Evolutionary conservation across 1,139 yeast species (phyloP).

Genomic region (Sugiyamaella neomexicana): DNA sequence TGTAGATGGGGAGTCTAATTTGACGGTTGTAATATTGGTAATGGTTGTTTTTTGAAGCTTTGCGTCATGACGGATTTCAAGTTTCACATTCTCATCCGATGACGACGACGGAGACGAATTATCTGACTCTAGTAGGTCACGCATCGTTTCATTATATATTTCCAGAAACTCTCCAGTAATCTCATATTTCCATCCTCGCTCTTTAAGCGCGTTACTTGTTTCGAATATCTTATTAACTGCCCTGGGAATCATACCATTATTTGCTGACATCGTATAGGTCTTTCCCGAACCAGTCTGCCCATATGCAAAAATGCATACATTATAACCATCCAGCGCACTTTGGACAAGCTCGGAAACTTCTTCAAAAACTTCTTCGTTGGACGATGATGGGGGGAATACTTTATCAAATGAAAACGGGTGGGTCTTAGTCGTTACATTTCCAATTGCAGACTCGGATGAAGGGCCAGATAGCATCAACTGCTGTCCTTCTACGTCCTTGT

Average conservation of each 20-base stretch:
- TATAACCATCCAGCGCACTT: constrained; percentile 85
- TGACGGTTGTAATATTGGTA: constrained; percentile 57
- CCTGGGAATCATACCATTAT: constrained; percentile 79
- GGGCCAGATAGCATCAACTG: constrained; percentile 32
- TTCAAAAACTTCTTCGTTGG: constrained; percentile 68
- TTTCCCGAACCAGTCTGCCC: constrained; percentile 99
- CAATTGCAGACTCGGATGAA: constrained; percentile 32
- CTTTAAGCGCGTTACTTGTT: constrained; percentile 35
- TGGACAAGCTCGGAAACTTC: constrained; percentile 88
- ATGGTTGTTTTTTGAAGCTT: constrained; percentile 53
- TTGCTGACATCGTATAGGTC: constrained; percentile 79
- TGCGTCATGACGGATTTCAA: constrained; percentile 76
- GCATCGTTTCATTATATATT: constrained; percentile 79
- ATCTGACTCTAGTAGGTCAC: constrained; percentile 59
- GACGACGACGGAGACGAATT: neutral
- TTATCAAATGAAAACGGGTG: constrained; percentile 74
- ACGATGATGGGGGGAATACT: constrained; percentile 57
- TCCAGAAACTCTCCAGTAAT: constrained; percentile 81
- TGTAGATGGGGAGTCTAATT: constrained; percentile 50
- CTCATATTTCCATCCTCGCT: constrained; percentile 64
- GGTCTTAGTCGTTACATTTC: constrained; percentile 33
- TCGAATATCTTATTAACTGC: constrained; percentile 73
- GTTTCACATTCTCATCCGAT: constrained; percentile 34
- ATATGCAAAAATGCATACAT: constrained; percentile 93
- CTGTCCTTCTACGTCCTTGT: constrained; percentile 56